A percentile compares a stretch with the other conserved stretches of the same genome.
These are phyloP conservation scores for Phytopythium aichiense DNA, from an alignment of 352 stramenopile species.

Conservation along the genomic window DNA sequence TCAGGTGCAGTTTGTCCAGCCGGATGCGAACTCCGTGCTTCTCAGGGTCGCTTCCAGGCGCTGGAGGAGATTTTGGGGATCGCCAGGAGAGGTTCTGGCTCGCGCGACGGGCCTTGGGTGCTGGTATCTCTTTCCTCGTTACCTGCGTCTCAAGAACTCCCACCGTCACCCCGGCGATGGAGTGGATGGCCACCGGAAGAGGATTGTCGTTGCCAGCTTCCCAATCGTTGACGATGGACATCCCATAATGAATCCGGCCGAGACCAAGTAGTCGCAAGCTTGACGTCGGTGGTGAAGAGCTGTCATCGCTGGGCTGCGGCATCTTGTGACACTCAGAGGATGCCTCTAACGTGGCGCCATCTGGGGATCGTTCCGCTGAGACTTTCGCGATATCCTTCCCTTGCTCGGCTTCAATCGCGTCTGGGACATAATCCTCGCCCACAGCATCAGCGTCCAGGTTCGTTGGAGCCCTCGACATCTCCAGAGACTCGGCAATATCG, in stretches of 20 bases:
- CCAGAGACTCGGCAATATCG: slow-evolving; percentile 36
- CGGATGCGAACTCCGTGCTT: neutral
- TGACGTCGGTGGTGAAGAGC: slow-evolving; percentile 4
- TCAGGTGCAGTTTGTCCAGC: neutral
- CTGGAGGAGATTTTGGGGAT: neutral
- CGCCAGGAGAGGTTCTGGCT: neutral
- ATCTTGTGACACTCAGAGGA: neutral
- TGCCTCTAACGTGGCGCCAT: neutral
- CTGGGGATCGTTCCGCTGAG: neutral
- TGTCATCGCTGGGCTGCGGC: neutral
- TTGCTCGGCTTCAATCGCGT: neutral
- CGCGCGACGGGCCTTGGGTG: neutral
- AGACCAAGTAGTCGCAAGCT: slow-evolving; percentile 24
- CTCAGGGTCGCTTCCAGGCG: neutral
- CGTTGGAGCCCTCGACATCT: neutral
- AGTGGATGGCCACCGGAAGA: slow-evolving; percentile 28
- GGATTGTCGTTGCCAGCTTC: neutral
- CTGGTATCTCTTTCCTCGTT: neutral
- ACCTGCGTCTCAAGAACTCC: slow-evolving; percentile 17
- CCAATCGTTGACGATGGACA: no score
- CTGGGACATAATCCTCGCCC: neutral
- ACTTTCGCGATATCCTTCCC: neutral
- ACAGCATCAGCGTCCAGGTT: neutral
- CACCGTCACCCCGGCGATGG: slow-evolving; percentile 21
- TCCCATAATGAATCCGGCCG: slow-evolving; percentile 16